Evolutionary conservation across 192 early-diverging fungal species (phyloP).

Genomic region (Coemansia sp.): DNA sequence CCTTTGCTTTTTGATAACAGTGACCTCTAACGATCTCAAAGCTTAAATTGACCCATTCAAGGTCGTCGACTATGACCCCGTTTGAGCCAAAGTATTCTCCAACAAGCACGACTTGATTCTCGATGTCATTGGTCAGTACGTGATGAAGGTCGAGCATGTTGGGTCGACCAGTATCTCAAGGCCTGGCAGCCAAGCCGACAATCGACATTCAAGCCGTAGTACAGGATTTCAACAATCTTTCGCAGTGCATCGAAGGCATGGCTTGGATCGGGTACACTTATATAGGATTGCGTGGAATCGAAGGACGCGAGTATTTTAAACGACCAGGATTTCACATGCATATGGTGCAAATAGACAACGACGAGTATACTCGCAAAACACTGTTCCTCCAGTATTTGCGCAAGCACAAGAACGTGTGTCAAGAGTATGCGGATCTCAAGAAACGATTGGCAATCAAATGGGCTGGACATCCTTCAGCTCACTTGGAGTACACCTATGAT

Average conservation of each 20-base stretch:
- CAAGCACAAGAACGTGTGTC: background rate
- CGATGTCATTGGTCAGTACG: background rate
- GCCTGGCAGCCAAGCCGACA: slow-evolving; percentile 29
- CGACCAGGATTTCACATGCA: slow-evolving; percentile 13
- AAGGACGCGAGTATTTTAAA: slow-evolving; percentile 24
- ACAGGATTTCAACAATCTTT: slow-evolving; percentile 3
- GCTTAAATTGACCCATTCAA: slow-evolving; percentile 9
- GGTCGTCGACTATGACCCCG: slow-evolving; percentile 14
- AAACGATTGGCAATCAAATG: slow-evolving; percentile 16
- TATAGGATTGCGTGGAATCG: slow-evolving; percentile 7
- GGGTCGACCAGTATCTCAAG: slow-evolving; percentile 36
- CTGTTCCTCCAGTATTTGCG: slow-evolving; percentile 20
- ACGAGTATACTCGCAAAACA: slow-evolving; percentile 13
- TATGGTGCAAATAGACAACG: slow-evolving; percentile 8
- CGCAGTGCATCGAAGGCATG: slow-evolving; percentile 11
- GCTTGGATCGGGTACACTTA: background rate
- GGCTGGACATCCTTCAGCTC: background rate
- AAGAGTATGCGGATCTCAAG: slow-evolving; percentile 27
- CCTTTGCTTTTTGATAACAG: background rate
- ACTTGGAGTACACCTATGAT: slow-evolving; percentile 3
- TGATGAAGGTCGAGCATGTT: slow-evolving; percentile 20
- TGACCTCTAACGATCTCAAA: background rate
- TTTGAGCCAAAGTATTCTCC: slow-evolving; percentile 9
- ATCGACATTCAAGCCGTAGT: slow-evolving; percentile 28
- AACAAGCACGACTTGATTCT: background rate